phyloP scores from a whole-genome alignment of 345 rosid genomes.

The Gossypium arboreum region DNA sequence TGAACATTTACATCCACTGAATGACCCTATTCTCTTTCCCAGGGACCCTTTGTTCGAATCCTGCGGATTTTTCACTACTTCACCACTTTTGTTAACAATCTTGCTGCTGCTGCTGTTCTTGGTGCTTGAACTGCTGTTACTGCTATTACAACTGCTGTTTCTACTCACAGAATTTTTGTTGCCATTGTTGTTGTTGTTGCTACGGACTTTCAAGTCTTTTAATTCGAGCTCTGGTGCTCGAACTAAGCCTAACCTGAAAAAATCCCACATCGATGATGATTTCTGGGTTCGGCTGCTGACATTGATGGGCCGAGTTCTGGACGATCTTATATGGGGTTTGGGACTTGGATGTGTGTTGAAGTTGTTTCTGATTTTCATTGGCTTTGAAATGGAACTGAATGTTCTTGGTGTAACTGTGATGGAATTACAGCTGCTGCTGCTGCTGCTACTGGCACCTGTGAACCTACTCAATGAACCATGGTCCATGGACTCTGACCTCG shows the following conservation, averaged over 20 bases:
- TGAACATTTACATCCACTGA: slow-evolving; percentile 65
- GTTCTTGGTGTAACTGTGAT: neutral
- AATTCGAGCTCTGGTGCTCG: slow-evolving; percentile 77
- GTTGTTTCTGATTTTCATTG: slow-evolving; percentile 34
- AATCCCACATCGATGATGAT: slow-evolving; percentile 60
- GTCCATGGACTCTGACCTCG: slow-evolving; percentile 60
- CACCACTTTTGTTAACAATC: neutral
- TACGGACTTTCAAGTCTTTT: slow-evolving; percentile 42
- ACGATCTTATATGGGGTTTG: slow-evolving; percentile 56
- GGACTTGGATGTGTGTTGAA: slow-evolving; percentile 67
- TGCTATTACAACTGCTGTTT: slow-evolving; percentile 50
- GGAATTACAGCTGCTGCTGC: slow-evolving; percentile 28
- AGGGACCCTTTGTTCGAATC: slow-evolving; percentile 22
- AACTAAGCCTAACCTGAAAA: slow-evolving; percentile 60
- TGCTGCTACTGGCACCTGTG: slow-evolving; percentile 27
- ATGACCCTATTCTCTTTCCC: slow-evolving; percentile 35
- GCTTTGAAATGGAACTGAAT: slow-evolving; percentile 24
- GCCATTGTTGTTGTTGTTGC: slow-evolving; percentile 13
- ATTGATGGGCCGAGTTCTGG: slow-evolving; percentile 30
- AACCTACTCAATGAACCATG: slow-evolving; percentile 22
- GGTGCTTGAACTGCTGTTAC: slow-evolving; percentile 35
- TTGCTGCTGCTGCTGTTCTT: slow-evolving; percentile 38
- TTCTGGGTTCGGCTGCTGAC: slow-evolving; percentile 32
- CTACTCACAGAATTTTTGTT: slow-evolving; percentile 48
- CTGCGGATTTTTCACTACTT: neutral